Evolutionary conservation across 2,329 filamentous ascomycete species (phyloP), one percentile per base, ranked within the genome.

Genomic region (Penicillium occitanis): DNA sequence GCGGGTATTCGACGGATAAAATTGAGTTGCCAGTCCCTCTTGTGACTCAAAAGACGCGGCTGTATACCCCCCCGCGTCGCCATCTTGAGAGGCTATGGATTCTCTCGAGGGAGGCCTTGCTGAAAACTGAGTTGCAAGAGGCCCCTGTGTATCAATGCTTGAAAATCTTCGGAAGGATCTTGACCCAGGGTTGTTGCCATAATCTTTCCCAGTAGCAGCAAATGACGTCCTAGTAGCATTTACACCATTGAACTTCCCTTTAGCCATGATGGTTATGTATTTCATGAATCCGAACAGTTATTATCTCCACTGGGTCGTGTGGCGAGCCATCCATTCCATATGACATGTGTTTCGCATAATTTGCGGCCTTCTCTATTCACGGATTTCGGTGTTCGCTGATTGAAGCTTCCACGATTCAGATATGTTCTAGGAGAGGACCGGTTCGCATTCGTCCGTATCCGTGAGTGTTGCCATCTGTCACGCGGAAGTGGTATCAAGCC

Each of bases 21-120:
- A n/a, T 22, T 66, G 65, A 25, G 65, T 60, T 42, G 60, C 51
- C 30, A 60, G 14, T 14, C 14, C 44, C 37, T 60, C 60, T 6
- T 60, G 65, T 14, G 51, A 58, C 35, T 59, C 40, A 11, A 19
- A 57, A 17, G 37, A 25, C 6, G 48, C 14, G 25, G 44, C 22
- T 14, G 51, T 37, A 30, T 61, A 8, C 8, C 53, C 51, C 22
- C 19, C 19, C 7, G 25, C 22, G 25, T 44, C 37, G 30, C 19
- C 61, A n/a, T 50, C 53, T 48, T 66, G 65, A 37, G 65, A 63
- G 22, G 35, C 22, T 28, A 59, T 48, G 19, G 65, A 63, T 11
- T 58, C 53, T 44, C 42, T 55, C 17, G 61, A 66, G 51, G 61
- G 48, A 17, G 60, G 55, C 11, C 65, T 63, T 48, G 30, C 25